Evolutionary conservation across 1,284 basidiomycete genomes (phyloP).

Genomic region (Cystobasidiaceae sp.): DNA sequence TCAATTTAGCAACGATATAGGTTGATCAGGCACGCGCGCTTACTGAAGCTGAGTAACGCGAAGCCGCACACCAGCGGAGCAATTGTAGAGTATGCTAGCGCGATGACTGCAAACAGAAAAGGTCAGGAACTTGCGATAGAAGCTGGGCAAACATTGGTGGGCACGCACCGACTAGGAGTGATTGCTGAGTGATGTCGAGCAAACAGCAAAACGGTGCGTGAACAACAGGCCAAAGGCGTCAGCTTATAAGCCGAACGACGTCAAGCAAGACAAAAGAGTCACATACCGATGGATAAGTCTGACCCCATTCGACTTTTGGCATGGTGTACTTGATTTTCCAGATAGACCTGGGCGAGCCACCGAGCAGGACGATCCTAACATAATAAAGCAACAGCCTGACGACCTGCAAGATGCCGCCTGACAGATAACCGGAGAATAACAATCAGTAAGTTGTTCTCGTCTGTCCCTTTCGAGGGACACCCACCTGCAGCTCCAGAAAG

Average conservation of each 20-base stretch:
- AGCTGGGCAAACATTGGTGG: constrained; percentile 55
- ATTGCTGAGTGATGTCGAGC: background rate
- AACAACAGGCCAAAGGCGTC: background rate
- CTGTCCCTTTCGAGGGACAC: constrained; percentile 45
- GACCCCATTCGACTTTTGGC: constrained; percentile 71
- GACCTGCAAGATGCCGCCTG: constrained; percentile 72
- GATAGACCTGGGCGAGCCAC: constrained; percentile 81
- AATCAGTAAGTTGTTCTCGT: constrained; percentile 48
- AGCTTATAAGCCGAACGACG: background rate
- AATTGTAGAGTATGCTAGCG: constrained; percentile 73
- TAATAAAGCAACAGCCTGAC: constrained; percentile 74
- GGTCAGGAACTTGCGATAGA: constrained; percentile 61
- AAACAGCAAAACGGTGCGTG: background rate
- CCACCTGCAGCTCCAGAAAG: constrained; percentile 36
- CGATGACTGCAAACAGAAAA: constrained; percentile 38
- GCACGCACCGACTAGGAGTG: constrained; percentile 6
- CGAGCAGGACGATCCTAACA: constrained; percentile 74
- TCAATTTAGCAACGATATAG: background rate
- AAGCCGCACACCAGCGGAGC: constrained; percentile 92
- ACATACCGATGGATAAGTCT: constrained; percentile 50
- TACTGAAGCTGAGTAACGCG: constrained; percentile 67
- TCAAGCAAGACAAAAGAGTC: background rate
- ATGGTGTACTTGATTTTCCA: constrained; percentile 69
- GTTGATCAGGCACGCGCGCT: background rate
- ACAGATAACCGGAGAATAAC: constrained; percentile 63